Base-by-base conservation (phyloP, 1,284 basidiomycete species). In the Baeospora myosura region DNA sequence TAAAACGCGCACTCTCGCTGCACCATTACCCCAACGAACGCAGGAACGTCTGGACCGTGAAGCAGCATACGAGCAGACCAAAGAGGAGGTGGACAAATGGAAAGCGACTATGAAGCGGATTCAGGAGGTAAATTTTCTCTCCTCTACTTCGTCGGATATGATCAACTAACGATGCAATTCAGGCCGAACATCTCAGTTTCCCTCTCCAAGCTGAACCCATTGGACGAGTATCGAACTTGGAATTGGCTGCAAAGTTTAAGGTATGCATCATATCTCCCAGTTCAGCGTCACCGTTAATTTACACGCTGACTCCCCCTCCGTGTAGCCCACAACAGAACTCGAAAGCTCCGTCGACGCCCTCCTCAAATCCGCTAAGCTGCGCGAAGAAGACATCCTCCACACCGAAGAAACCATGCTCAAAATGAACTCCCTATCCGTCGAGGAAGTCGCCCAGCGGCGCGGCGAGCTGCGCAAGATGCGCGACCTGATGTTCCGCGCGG, bases 1-100 rank as follows among this genome's bases (percentile, higher is more conserved):
- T 52, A 48, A 73, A 65, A 61, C 68, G 28, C 78, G 81, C 43
- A 76, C 85, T 0, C 69, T 98, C 2, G 65, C 88, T 3, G 92
- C 91, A 0, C 96, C 96, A 0, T 69, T 98, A 1, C 91, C 92
- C 2, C 79, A 82, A 20, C 76, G 91, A 24, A 78, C 82, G 0
- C 90, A 97, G 59, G 93, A 97, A 49, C 81, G 88, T 34, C 65
- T 98, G 1, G 93, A 97, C 54, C 81, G 95, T 33, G 81, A 92
- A 58, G 95, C 92, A 3, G 96, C 95, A 0, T 97, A 97, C 60
- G 88, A 93, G 54, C 77, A 87, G 60, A 96, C 93, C 2, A 91
- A 90, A 56, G 77, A 80, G 51, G 94, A 98, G 60, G 87, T 95
- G 2, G 80, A 89, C 50, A 96, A 95, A 65, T 98, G 95, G 95